Conservation (phyloP, 2,329 filamentous ascomycete genomes). For the Fusarium gaditjirri region DNA sequence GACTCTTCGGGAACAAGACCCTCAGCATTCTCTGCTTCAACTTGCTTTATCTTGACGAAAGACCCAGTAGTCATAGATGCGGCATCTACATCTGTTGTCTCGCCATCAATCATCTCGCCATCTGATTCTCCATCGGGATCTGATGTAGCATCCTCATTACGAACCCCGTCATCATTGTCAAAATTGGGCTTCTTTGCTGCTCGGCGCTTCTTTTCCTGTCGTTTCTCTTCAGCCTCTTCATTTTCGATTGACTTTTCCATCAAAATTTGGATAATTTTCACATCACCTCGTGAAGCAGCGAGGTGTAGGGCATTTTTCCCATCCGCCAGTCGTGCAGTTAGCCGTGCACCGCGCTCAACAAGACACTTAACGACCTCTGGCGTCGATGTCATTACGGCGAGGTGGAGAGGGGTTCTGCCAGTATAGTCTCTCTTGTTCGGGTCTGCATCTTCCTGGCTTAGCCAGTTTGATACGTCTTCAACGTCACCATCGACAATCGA, state of each 20-base stretch:
- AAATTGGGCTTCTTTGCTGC: conserved; percentile 41
- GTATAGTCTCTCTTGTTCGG: conserved; percentile 81
- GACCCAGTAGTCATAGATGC: conserved; percentile 73
- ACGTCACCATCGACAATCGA: conserved; percentile 81
- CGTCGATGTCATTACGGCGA: conserved; percentile 76
- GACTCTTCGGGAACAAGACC: conserved; percentile 62
- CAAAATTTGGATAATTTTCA: conserved; percentile 76
- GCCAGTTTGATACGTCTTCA: conserved; percentile 77
- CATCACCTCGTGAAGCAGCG: conserved; percentile 75
- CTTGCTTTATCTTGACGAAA: conserved; percentile 73
- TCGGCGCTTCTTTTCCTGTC: conserved; percentile 60
- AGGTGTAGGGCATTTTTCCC: conserved; percentile 86
- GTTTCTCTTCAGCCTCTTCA: conserved; percentile 73
- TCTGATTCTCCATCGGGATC: conserved; percentile 50
- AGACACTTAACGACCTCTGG: conserved; percentile 76
- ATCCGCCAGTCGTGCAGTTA: conserved; percentile 80
- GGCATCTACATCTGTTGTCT: conserved; percentile 56
- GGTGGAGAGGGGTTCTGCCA: conserved; percentile 80
- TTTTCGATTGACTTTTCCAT: conserved; percentile 80
- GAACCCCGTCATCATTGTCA: neutral
- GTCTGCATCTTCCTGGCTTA: conserved; percentile 73
- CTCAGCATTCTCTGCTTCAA: conserved; percentile 46
- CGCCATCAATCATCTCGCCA: conserved; percentile 58
- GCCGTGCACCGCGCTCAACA: conserved; percentile 76
- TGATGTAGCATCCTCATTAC: conserved; percentile 3